phyloP scores from a whole-genome alignment of 2,329 filamentous ascomycete genomes.

The Epichloe festucae region DNA sequence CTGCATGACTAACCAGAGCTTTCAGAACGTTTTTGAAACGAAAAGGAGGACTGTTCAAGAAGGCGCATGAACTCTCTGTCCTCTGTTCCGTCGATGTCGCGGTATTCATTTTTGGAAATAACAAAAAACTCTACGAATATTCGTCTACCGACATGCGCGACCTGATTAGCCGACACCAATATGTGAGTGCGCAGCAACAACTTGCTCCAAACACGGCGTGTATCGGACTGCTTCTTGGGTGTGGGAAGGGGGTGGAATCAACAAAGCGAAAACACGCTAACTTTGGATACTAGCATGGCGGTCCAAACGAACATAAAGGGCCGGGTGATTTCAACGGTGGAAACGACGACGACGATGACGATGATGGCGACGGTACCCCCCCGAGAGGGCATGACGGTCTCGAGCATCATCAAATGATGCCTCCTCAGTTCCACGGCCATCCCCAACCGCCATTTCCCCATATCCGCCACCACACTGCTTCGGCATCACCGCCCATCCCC shows the following conservation, averaged over 20 bases:
- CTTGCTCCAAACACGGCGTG: not conserved
- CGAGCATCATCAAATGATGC: conserved; percentile 50
- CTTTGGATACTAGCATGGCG: conserved; percentile 55
- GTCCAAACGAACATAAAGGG: conserved; percentile 90
- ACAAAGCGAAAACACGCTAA: conserved; percentile 4
- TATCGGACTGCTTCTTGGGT: not conserved
- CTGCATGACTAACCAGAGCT: not conserved
- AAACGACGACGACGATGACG: conserved; percentile 74
- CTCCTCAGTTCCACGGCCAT: conserved; percentile 56
- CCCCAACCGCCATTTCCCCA: conserved; percentile 54
- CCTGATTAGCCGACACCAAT: conserved; percentile 77
- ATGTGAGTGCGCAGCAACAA: conserved; percentile 48
- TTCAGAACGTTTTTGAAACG: conserved; percentile 90
- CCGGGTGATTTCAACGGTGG: conserved; percentile 83
- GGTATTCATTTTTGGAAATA: conserved; percentile 96
- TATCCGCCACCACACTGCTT: conserved; percentile 70
- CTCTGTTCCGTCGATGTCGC: conserved; percentile 97
- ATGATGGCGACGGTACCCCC: conserved; percentile 59
- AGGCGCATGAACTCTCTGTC: conserved; percentile 95
- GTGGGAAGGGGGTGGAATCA: no score
- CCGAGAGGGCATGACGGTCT: conserved; percentile 48
- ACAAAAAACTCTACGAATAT: conserved; percentile 98
- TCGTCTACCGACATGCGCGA: conserved; percentile 90
- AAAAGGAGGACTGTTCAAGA: conserved; percentile 98
- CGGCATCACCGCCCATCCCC: conserved; percentile 75